These are phyloP conservation scores for Bacidia gigantensis DNA, from an alignment of 495 filamentous ascomycete genomes.

Conservation along the genomic window DNA sequence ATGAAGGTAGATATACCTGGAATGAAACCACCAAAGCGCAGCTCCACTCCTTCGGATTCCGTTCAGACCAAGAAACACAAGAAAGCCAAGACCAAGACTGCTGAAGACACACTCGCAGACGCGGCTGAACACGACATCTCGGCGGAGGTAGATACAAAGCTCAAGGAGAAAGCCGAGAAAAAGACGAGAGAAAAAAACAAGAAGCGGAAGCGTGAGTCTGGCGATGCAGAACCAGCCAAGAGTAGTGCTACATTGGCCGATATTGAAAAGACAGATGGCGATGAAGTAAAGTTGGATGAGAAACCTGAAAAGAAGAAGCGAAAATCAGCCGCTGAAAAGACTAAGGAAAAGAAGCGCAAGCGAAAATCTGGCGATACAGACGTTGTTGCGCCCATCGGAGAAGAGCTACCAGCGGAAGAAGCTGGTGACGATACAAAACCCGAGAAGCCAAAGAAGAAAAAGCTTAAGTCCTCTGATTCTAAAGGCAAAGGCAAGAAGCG, in stretches of 20 bases:
- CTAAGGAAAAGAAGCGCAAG: not conserved
- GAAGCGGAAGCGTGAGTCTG: slow-evolving; percentile 24
- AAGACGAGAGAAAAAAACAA: slow-evolving; percentile 18
- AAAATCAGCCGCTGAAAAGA: not conserved
- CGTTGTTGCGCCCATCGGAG: no score
- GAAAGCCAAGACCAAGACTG: slow-evolving; percentile 15
- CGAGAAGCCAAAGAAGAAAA: no score
- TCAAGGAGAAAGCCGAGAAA: slow-evolving; percentile 25
- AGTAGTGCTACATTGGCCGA: not conserved
- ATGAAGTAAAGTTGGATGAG: not conserved
- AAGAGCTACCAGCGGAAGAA: no score
- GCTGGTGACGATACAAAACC: no score
- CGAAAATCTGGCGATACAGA: not conserved
- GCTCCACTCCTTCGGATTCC: slow-evolving; percentile 8
- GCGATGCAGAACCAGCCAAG: slow-evolving; percentile 3
- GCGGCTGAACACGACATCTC: slow-evolving; percentile 21
- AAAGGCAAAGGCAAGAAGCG: no score
- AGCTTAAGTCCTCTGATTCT: no score
- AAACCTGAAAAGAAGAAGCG: slow-evolving; percentile 15
- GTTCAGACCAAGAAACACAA: slow-evolving; percentile 14
- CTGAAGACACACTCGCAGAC: slow-evolving; percentile 3
- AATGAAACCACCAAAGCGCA: slow-evolving; percentile 10
- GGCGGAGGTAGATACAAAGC: slow-evolving; percentile 23
- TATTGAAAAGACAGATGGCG: not conserved
- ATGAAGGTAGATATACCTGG: slow-evolving; percentile 16